Evolutionary conservation across 495 filamentous ascomycete species (phyloP).

Genomic region (Penicillium lagena): DNA sequence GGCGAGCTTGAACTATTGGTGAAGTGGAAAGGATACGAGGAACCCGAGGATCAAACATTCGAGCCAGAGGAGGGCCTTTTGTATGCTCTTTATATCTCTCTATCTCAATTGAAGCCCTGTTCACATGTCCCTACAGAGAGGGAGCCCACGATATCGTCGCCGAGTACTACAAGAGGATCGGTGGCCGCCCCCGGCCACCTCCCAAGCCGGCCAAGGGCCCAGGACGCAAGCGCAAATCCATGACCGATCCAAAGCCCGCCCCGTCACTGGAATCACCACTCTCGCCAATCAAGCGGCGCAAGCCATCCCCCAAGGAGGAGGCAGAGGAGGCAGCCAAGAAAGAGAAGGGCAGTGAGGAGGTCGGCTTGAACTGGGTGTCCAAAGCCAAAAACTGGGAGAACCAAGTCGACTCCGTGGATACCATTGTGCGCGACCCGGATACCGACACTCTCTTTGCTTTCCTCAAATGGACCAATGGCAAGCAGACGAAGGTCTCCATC

Average conservation of each 20-base stretch:
- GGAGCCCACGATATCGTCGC: conserved; percentile 47
- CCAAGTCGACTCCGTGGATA: conserved; percentile 47
- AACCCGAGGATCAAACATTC: conserved; percentile 49
- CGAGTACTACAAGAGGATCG: conserved; percentile 50
- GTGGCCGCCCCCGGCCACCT: conserved; percentile 40
- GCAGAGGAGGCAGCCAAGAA: conserved; percentile 8
- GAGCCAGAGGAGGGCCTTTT: conserved; percentile 53
- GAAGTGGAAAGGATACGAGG: conserved; percentile 60
- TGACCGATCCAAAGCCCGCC: conserved; percentile 22
- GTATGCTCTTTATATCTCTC: conserved; percentile 19
- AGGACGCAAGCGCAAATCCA: conserved; percentile 35
- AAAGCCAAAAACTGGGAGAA: conserved; percentile 52
- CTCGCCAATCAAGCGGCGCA: conserved; percentile 18
- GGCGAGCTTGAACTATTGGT: conserved; percentile 42
- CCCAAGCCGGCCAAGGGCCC: conserved; percentile 12
- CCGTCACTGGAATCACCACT: conserved; percentile 8
- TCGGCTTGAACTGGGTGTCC: conserved; percentile 35
- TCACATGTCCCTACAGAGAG: conserved; percentile 20
- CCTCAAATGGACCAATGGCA: conserved; percentile 50
- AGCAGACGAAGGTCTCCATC: conserved; percentile 29
- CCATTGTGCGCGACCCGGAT: conserved; percentile 45
- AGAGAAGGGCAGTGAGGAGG: conserved; percentile 11
- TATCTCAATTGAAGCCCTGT: no score
- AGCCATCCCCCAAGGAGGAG: conserved; percentile 14
- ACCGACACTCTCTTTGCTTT: conserved; percentile 39